These are phyloP conservation scores for Aureobasidium sp. DNA, from an alignment of 2,329 filamentous ascomycete species.

Conservation along the genomic window DNA sequence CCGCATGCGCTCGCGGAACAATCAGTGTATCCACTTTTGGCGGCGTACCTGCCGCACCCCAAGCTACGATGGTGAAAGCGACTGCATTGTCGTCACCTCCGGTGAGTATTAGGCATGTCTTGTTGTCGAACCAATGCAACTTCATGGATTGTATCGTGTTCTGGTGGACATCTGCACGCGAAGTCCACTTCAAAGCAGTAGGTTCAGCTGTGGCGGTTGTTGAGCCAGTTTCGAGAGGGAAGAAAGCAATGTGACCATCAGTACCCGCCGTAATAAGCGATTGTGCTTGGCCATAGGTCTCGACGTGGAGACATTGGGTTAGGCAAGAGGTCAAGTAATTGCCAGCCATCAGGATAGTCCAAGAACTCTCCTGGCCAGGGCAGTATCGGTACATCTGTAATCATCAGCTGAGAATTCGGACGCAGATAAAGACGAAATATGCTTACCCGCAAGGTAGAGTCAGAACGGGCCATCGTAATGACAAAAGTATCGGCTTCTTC, in stretches of 20 bases:
- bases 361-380: constrained; percentile 10
- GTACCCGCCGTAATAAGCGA: constrained; percentile 62
- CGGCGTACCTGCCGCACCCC: background rate
- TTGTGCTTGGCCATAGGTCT: background rate
- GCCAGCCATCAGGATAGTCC: constrained; percentile 22
- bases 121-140: constrained; percentile 23
- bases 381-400: constrained; percentile 37
- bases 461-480: constrained; percentile 69
- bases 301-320: constrained; percentile 46
- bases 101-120: constrained; percentile 52
- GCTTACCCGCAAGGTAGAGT: constrained; percentile 61
- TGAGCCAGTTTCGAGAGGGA: constrained; percentile 27
- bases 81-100: constrained; percentile 86
- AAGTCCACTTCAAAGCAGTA: constrained; percentile 25
- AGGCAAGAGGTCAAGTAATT: constrained; percentile 53
- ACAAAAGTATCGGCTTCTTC: constrained; percentile 29
- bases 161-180: constrained; percentile 56
- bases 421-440: background rate
- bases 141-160: constrained; percentile 61
- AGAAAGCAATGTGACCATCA: constrained; percentile 66
- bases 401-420: background rate
- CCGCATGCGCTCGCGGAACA: constrained; percentile 57
- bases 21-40: constrained; percentile 24
- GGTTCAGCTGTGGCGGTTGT: background rate
- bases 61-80: constrained; percentile 38